These are phyloP conservation scores for Nelumbo lutea DNA, from an alignment of 164 flowering plant species.

Conservation along the genomic window DNA sequence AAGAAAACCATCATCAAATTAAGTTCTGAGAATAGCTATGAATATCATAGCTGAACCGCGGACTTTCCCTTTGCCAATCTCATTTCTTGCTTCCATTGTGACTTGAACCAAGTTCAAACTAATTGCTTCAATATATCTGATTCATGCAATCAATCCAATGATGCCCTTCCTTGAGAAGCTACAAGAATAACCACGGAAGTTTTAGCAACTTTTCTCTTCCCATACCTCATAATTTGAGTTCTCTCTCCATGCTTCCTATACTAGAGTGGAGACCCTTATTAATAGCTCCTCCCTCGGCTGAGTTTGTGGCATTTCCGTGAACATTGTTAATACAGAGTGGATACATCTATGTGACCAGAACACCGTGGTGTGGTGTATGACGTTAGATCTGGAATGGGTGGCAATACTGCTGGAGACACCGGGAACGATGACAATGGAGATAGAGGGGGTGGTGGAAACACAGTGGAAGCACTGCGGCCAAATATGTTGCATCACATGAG, in stretches of 20 bases:
- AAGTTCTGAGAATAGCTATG: conserved; percentile 46
- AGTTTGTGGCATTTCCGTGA: background rate
- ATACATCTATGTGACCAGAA: no score
- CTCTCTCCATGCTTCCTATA: conserved; percentile 17
- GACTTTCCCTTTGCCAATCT: conserved; percentile 15
- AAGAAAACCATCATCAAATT: conserved; percentile 32
- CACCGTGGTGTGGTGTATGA: no score
- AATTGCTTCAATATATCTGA: conserved; percentile 25
- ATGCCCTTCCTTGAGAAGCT: conserved; percentile 9
- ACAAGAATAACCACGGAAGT: conserved; percentile 15
- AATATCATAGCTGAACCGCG: conserved; percentile 39
- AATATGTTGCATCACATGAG: no score
- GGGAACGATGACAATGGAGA: no score
- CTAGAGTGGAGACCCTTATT: conserved; percentile 8
- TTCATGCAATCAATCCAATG: conserved; percentile 3
- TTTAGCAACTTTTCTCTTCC: conserved; percentile 17
- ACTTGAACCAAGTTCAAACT: conserved; percentile 30
- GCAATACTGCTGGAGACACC: no score
- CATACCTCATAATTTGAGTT: conserved; percentile 21
- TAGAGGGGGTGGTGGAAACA: no score
- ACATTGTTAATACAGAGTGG: background rate
- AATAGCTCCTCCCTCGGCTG: background rate
- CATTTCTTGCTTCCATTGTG: conserved; percentile 28
- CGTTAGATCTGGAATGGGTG: no score
- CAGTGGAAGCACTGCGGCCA: no score